Base-by-base conservation (phyloP, 2,329 filamentous ascomycete species). In the Pseudomassariella vexata region DNA sequence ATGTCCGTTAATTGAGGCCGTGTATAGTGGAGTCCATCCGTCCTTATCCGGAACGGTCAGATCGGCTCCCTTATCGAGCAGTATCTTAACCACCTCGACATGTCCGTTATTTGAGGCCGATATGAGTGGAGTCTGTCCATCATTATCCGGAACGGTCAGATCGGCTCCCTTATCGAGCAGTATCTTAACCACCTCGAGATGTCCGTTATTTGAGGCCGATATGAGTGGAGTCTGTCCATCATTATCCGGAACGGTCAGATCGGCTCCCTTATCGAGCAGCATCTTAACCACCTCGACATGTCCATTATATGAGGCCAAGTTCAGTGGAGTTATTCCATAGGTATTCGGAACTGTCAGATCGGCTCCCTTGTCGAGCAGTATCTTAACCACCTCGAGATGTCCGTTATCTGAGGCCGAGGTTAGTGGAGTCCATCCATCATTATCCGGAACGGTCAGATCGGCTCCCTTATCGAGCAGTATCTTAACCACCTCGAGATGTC, bases 291-390 rank as follows among this genome's bases (percentile, higher is more conserved):
- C 6, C 9, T 22, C 28, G 10, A 20, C 14, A 5, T 28, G 26
- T 16, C 26, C 26, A 16, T 28, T 28, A 17, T 19, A 17, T 15
- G 26, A 28, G 18, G 28, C 28, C 19, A 30, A 12, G 22, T 19
- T 21, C 17, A 30, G 22, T 20, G 11, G 22, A 20, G 28, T 30
- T 17, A 19, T 30, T 12, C 28, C n/a, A 22, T 30, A 19, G n/a
- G 28, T 20, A 21, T 30, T 12, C 22, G 22, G 11, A 2, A 30
- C 22, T 21, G 17, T 30, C 7, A 21, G 15, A 19, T 21, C 28
- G 20, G 18, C 28, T 6, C 28, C 28, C 11, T 22, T 20, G n/a
- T 30, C 28, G 12, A 22, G n/a, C 11, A 30, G 12, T 6, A 30
- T n/a, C 28, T 14, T 30, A 11, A 30, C 19, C 19, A 30, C 6